Base-by-base conservation (phyloP, 768 basidiomycete genomes). In the Trametes gibbosa region DNA sequence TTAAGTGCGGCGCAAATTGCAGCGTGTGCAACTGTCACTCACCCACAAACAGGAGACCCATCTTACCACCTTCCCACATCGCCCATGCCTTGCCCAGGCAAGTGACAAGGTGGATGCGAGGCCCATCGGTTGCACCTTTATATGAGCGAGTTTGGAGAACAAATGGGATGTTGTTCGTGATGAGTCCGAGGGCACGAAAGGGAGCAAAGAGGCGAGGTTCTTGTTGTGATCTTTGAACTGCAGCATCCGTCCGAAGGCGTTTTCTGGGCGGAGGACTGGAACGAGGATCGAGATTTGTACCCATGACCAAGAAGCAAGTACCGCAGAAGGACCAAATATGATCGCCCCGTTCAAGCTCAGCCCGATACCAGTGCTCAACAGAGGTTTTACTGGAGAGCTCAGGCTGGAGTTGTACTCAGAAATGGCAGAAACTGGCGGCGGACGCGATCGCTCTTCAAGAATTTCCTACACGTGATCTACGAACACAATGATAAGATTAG, bases 11-110 rank as follows among this genome's bases (percentile, higher is more conserved):
- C 8, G 17, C 25, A 14, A 17, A 32, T 29, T 21, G 14, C 24
- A 29, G 2, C 16, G 24, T 12, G 10, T 27, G 14, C 10, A 13
- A 23, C 16, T 32, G 29, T 17, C 5, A 82, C 92, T 76, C 73
- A 92, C 96, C 93, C 60, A 95, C 94, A 70, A 99, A 98, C 37
- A 98, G 79, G 56, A 98, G 74, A 32, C 79, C 81, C 92, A 98
- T 95, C 74, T 89, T 94, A 25, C 86, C 90, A 21, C 93, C 95
- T 66, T 97, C 94, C 96, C 96, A 98, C 68, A 97, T 77, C 17
- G 94, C 91, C 95, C 95, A 98, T 63, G 90, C 84, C 58, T 78
- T 84, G 6, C 96, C 95, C 8, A 98, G 74, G 67, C 91, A 95
- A 12, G 93, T 95, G 34, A 97, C 73, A 42, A 98, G 76, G 62